Conservation (phyloP, 345 rosid genomes). For the Cardiospermum halicacabum region DNA sequence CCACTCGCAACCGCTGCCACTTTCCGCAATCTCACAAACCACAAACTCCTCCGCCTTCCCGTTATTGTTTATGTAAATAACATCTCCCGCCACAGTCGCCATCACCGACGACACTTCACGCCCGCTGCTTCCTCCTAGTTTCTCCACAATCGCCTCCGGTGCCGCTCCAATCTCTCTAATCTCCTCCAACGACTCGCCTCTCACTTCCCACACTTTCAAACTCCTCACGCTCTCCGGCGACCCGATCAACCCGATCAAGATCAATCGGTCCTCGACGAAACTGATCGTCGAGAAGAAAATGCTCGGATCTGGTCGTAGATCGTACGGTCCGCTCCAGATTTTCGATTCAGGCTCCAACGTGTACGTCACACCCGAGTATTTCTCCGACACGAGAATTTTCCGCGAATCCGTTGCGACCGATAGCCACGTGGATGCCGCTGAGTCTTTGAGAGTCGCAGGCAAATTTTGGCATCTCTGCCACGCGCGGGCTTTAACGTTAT, state of each 20-base stretch:
- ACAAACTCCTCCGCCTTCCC: conserved; percentile 28
- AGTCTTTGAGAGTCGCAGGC: conserved; percentile 47
- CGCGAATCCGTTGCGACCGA: conserved; percentile 38
- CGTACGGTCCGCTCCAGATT: conserved; percentile 50
- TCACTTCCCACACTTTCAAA: conserved; percentile 52
- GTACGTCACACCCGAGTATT: conserved; percentile 39
- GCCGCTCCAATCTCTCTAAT: conserved; percentile 41
- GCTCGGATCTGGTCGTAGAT: conserved; percentile 27
- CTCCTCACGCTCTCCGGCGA: conserved; percentile 23
- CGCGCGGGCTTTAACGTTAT: conserved; percentile 28
- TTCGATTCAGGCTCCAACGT: conserved; percentile 46
- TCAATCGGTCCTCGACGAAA: conserved; percentile 27
- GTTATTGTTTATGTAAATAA: conserved; percentile 30
- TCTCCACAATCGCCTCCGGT: conserved; percentile 40
- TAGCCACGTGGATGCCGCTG: conserved; percentile 58
- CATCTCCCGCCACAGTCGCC: conserved; percentile 29
- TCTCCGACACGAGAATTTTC: conserved; percentile 49
- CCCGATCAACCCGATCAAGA: conserved; percentile 44
- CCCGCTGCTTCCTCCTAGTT: conserved; percentile 22
- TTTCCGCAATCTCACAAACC: conserved; percentile 38
- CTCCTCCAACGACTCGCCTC: conserved; percentile 17
- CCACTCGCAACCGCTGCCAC: conserved; percentile 35
- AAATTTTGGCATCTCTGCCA: conserved; percentile 59
- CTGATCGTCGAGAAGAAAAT: conserved; percentile 34
- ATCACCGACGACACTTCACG: not conserved